These are phyloP conservation scores for Monosporascus sp. DNA, from an alignment of 2,329 filamentous ascomycete species.

Conservation along the genomic window DNA sequence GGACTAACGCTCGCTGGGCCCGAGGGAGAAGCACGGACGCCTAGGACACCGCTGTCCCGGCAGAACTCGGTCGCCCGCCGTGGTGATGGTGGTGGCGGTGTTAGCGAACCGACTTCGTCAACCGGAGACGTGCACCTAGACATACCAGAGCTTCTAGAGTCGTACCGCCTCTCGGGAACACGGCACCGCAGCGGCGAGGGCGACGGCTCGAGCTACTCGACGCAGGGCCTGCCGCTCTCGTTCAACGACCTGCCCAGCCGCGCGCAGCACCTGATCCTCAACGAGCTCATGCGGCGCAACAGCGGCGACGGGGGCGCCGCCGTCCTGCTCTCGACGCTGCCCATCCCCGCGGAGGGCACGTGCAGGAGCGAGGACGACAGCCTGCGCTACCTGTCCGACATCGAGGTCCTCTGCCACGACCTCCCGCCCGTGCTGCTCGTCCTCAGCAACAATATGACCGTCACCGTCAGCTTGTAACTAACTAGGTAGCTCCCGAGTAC, in stretches of 20 bases:
- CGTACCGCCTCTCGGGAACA: slow-evolving; percentile 26
- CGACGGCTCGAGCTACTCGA: slow-evolving; percentile 41
- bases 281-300: slow-evolving; percentile 70
- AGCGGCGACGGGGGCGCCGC: slow-evolving; percentile 49
- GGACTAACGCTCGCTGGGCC: slow-evolving; percentile 59
- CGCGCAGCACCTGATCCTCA: slow-evolving; percentile 80
- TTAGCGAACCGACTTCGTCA: not conserved
- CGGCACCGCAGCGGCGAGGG: slow-evolving; percentile 11
- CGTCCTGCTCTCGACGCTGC: slow-evolving; percentile 77
- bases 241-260: slow-evolving; percentile 85
- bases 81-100: not conserved
- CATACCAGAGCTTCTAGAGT: slow-evolving; percentile 40
- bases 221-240: slow-evolving; percentile 62
- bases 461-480: slow-evolving; percentile 65
- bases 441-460: slow-evolving; percentile 85
- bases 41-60: slow-evolving; percentile 33
- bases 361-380: slow-evolving; percentile 65
- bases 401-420: slow-evolving; percentile 72
- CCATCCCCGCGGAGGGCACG: slow-evolving; percentile 74
- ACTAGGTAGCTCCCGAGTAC: not conserved
- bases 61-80: slow-evolving; percentile 32
- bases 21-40: slow-evolving; percentile 9
- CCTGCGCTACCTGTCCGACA: slow-evolving; percentile 68
- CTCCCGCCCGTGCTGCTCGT: slow-evolving; percentile 74
- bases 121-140: slow-evolving; percentile 31